Evolutionary conservation across 1,284 basidiomycete genomes (phyloP).

Genomic region (Anthracocystis walkeri): DNA sequence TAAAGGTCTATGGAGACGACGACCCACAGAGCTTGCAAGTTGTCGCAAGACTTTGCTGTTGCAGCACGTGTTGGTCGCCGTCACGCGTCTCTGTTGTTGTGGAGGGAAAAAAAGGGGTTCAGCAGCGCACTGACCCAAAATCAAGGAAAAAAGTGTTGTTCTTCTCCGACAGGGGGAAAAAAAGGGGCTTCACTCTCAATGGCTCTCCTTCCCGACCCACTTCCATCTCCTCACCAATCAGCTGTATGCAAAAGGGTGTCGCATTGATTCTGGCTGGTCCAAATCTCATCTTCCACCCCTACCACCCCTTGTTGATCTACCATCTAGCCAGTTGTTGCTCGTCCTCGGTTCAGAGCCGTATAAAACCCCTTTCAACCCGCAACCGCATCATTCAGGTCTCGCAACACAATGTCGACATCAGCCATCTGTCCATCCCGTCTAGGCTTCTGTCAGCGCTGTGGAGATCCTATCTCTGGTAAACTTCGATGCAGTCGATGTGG

Average conservation of each 20-base stretch:
- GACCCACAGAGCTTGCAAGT: no score
- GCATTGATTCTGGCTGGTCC: not conserved
- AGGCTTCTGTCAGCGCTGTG: constrained; percentile 48
- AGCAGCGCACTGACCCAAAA: constrained; percentile 8
- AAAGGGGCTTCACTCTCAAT: constrained; percentile 9
- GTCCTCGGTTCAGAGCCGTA: not conserved
- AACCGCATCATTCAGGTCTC: not conserved
- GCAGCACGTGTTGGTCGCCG: constrained; percentile 6
- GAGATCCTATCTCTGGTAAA: constrained; percentile 43
- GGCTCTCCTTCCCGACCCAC: not conserved
- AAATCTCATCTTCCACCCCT: not conserved
- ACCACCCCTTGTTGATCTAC: constrained; percentile 11
- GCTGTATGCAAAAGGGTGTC: not conserved
- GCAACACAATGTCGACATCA: constrained; percentile 7
- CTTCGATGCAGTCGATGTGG: constrained; percentile 37
- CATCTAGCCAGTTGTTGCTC: constrained; percentile 9
- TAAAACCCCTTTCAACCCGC: not conserved
- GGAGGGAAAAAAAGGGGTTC: constrained; percentile 16
- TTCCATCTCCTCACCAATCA: not conserved
- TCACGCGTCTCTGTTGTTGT: constrained; percentile 24
- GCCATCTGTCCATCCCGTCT: constrained; percentile 16
- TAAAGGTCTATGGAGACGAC: no score
- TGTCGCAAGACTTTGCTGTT: no score
- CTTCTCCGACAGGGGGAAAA: not conserved
- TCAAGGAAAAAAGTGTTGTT: constrained; percentile 11